Conservation (phyloP, 192 early-diverging fungal species). For the Coemansia sp. region DNA sequence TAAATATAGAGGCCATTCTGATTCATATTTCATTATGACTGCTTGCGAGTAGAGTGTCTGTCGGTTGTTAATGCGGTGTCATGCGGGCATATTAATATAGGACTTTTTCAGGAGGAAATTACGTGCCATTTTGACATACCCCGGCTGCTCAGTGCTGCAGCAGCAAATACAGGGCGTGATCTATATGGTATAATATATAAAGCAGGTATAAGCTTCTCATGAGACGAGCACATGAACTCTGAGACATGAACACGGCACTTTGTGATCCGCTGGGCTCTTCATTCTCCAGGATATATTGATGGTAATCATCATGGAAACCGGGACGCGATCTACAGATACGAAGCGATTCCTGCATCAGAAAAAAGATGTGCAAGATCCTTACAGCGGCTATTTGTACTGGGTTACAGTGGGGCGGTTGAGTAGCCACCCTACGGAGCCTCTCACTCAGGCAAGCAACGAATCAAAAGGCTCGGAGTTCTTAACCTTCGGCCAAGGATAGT, state of each 20-base stretch:
- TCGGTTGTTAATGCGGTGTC: neutral
- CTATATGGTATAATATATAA: neutral
- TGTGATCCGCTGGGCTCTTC: neutral
- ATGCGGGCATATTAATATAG: conserved; percentile 3
- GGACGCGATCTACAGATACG: neutral
- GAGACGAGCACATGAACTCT: neutral
- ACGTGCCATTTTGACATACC: no score
- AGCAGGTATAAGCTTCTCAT: neutral
- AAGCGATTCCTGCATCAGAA: neutral
- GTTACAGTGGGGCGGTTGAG: neutral
- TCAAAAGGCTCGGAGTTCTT: neutral
- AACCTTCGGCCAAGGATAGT: neutral
- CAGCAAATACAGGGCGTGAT: neutral
- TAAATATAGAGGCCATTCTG: neutral
- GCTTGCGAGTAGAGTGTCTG: neutral
- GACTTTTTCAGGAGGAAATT: no score
- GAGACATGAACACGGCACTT: neutral
- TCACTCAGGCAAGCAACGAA: neutral
- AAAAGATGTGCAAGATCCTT: neutral
- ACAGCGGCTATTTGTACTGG: neutral
- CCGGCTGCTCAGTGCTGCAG: neutral
- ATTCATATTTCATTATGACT: neutral
- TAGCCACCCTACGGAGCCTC: neutral
- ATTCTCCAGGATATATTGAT: neutral
- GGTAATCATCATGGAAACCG: neutral